Conservation (phyloP, 805 yeast species). For the Wickerhamiella parazyma region DNA sequence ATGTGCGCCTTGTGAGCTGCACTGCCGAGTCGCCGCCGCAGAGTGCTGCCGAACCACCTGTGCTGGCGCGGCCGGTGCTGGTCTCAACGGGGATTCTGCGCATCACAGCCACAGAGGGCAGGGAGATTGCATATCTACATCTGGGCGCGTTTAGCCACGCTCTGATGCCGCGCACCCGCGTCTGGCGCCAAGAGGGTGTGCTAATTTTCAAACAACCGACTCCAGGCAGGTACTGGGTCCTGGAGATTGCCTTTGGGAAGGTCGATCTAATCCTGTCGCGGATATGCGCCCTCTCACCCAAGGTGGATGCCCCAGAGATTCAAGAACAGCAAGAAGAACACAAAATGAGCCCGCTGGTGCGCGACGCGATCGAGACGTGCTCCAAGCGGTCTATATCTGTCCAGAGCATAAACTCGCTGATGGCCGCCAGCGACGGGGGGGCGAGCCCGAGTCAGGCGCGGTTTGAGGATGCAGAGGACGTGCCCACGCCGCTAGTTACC, state of each 20-base stretch:
- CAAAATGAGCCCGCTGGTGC: conserved; percentile 3
- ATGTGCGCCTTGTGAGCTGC: conserved; percentile 3
- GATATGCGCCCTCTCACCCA: conserved; percentile 11
- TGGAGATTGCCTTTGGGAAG: conserved; percentile 11
- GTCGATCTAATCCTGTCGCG: conserved; percentile 14
- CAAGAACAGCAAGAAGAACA: not conserved
- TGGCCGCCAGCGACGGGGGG: not conserved
- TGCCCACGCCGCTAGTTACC: not conserved
- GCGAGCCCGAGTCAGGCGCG: not conserved
- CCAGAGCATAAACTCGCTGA: not conserved
- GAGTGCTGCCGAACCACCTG: not conserved
- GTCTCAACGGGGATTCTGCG: conserved; percentile 17
- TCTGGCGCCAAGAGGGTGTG: conserved; percentile 17
- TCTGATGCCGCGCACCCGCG: conserved; percentile 17
- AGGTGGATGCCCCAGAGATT: conserved; percentile 1
- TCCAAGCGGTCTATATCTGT: conserved; percentile 4
- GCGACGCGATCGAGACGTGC: conserved; percentile 11
- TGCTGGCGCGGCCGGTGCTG: not conserved
- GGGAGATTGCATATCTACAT: conserved; percentile 19
- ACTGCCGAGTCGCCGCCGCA: conserved; percentile 1
- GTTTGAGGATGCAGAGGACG: conserved; percentile 1
- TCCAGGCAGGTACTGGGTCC: conserved; percentile 17
- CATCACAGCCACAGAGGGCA: conserved; percentile 15
- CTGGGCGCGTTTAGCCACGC: conserved; percentile 19
- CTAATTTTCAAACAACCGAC: conserved; percentile 18